These are phyloP conservation scores for Hanseniaspora uvarum DNA, from an alignment of 1,139 yeast species.

Conservation along the genomic window DNA sequence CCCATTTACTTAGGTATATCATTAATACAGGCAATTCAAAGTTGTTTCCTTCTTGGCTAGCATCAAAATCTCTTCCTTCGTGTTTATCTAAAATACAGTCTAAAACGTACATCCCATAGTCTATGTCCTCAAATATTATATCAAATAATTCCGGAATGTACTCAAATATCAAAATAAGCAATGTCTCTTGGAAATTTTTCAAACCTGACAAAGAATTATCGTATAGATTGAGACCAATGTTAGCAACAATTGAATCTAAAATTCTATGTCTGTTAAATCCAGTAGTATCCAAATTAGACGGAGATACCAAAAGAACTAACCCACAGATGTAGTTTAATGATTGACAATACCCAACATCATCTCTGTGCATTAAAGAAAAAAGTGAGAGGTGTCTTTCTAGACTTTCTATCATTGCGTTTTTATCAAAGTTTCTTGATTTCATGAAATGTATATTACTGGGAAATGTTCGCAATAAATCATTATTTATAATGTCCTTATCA, in stretches of 20 bases:
- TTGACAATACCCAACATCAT: conserved; percentile 82
- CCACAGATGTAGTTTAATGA: conserved; percentile 89
- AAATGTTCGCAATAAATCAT: conserved; percentile 85
- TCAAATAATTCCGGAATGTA: conserved; percentile 55
- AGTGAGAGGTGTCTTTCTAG: conserved; percentile 73
- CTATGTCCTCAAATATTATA: conserved; percentile 38
- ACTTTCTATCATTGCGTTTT: conserved; percentile 46
- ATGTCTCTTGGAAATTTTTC: conserved; percentile 86
- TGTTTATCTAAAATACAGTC: conserved; percentile 6
- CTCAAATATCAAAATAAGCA: conserved; percentile 77
- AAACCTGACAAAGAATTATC: conserved; percentile 87
- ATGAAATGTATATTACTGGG: conserved; percentile 83
- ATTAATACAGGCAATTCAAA: conserved; percentile 13
- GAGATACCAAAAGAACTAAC: conserved; percentile 51
- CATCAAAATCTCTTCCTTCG: background rate
- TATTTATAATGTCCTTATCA: conserved; percentile 84
- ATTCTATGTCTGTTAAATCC: conserved; percentile 5
- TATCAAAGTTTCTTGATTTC: conserved; percentile 21
- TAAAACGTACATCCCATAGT: conserved; percentile 25
- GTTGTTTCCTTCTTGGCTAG: background rate
- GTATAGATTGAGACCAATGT: conserved; percentile 84
- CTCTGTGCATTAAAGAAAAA: conserved; percentile 78
- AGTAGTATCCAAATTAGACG: background rate
- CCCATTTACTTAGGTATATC: conserved; percentile 17
- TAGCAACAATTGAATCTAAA: conserved; percentile 44